phyloP scores from a whole-genome alignment of 192 early-diverging fungal species.

The Coemansia sp. region DNA sequence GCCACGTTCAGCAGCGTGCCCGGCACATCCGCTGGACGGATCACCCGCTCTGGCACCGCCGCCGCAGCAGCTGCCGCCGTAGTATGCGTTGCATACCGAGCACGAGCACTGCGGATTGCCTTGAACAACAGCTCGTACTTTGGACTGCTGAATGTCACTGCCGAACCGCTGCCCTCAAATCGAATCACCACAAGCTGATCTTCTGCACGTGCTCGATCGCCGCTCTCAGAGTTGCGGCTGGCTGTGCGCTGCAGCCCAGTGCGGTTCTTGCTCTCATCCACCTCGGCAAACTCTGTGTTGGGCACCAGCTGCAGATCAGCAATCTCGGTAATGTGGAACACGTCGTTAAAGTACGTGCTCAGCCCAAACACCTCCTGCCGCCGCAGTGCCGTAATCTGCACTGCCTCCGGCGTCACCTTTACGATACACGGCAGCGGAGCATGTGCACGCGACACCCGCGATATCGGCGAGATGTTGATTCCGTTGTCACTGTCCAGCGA shows the following conservation, averaged over 20 bases:
- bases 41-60: conserved; percentile 70
- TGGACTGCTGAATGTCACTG: conserved; percentile 69
- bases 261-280: conserved; percentile 13
- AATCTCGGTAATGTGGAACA: conserved; percentile 82
- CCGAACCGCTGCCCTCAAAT: conserved; percentile 65
- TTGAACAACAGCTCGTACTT: conserved; percentile 69
- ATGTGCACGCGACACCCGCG: conserved; percentile 66
- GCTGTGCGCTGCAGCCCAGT: conserved; percentile 54
- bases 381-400: conserved; percentile 74
- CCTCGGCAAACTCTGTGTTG: conserved; percentile 25
- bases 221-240: conserved; percentile 52
- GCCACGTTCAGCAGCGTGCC: conserved; percentile 92
- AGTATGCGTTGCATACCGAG: conserved; percentile 61
- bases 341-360: conserved; percentile 77
- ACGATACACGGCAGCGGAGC: conserved; percentile 73
- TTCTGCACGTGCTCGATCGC: conserved; percentile 18
- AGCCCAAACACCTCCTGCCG: conserved; percentile 77
- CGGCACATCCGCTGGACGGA: conserved; percentile 86
- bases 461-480: conserved; percentile 64
- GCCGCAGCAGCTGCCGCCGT: conserved; percentile 10
- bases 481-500: conserved; percentile 73
- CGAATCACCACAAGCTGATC: conserved; percentile 76
- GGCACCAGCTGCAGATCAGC: conserved; percentile 60
- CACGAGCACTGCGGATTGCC: conserved; percentile 70
- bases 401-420: conserved; percentile 77